These are phyloP conservation scores for Saccharum hybrid DNA, from an alignment of 202 grass and related monocot genomes.

Conservation along the genomic window DNA sequence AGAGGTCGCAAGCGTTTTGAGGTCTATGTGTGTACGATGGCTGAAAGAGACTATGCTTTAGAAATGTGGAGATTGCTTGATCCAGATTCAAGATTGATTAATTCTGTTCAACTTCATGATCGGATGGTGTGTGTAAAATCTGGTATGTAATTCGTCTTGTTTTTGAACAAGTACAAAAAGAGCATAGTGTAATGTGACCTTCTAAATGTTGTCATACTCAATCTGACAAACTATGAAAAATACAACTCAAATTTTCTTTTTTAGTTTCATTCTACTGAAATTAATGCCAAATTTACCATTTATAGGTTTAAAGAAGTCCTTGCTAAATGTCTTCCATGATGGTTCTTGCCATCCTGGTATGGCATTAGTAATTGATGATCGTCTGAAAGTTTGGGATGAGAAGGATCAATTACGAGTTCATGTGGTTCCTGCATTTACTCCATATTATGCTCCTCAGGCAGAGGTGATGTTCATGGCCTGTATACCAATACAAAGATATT, in stretches of 20 bases:
- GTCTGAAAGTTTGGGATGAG: constrained; percentile 98
- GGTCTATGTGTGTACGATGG: constrained; percentile 98
- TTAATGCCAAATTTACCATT: constrained; percentile 37
- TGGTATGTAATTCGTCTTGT: constrained; percentile 54
- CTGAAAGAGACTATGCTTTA: constrained; percentile 98
- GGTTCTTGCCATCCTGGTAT: constrained; percentile 90
- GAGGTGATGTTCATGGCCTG: constrained; percentile 68
- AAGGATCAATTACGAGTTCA: constrained; percentile 96
- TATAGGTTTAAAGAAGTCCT: constrained; percentile 79
- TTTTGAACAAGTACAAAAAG: constrained; percentile 12
- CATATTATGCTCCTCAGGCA: constrained; percentile 98
- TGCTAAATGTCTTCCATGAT: constrained; percentile 94
- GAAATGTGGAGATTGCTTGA: constrained; percentile 99
- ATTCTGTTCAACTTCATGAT: constrained; percentile 77
- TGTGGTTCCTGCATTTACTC: constrained; percentile 95
- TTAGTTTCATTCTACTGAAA: constrained; percentile 36
- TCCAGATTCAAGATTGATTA: constrained; percentile 90
- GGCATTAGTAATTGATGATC: constrained; percentile 95
- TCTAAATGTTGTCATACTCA: neutral
- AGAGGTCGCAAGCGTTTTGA: constrained; percentile 98
- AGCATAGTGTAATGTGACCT: constrained; percentile 9
- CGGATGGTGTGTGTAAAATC: constrained; percentile 96
- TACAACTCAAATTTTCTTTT: constrained; percentile 25
- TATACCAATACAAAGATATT: constrained; percentile 8
- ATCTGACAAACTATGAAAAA: constrained; percentile 31